Percentiles rank a stretch among this genome's conserved stretches.
Evolutionary conservation across 1,284 basidiomycete genomes (phyloP).

Genomic region (Ustilago hordei): DNA sequence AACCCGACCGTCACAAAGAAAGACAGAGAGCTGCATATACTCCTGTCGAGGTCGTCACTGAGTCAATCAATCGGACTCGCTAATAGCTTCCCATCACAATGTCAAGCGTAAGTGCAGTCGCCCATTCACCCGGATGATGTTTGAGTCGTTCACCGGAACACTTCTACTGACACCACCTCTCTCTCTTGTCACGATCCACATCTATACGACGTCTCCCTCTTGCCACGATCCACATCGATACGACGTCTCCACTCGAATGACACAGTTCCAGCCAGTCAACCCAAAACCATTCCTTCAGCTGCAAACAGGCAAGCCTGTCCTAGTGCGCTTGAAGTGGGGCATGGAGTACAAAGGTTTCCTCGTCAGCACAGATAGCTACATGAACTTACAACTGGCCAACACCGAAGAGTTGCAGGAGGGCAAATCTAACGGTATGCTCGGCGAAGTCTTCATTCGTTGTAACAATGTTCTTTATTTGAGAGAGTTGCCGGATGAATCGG

Average conservation of each 20-base stretch:
- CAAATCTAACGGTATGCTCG: conserved; percentile 91
- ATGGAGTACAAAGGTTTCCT: conserved; percentile 99
- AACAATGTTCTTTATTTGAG: conserved; percentile 68
- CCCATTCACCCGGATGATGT: neutral
- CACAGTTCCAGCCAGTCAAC: conserved; percentile 87
- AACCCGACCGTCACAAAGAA: no score
- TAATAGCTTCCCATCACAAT: conserved; percentile 7
- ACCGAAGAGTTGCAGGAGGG: conserved; percentile 98
- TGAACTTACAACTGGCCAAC: conserved; percentile 99
- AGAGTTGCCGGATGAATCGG: conserved; percentile 58
- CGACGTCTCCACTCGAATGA: neutral
- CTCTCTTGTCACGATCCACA: neutral
- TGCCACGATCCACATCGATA: neutral
- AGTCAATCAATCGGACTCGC: no score
- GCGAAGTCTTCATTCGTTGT: conserved; percentile 95
- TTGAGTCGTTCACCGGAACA: neutral
- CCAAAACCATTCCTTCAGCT: conserved; percentile 99
- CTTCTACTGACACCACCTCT: neutral
- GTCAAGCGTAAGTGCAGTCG: conserved; percentile 36
- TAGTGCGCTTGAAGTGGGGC: conserved; percentile 97
- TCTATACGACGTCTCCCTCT: neutral
- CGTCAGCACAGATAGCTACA: conserved; percentile 97
- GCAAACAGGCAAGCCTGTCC: conserved; percentile 95
- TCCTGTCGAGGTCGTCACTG: no score
- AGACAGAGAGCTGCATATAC: no score